These are phyloP conservation scores for Lentinus tigrinus DNA, from an alignment of 768 basidiomycete genomes.

Conservation along the genomic window DNA sequence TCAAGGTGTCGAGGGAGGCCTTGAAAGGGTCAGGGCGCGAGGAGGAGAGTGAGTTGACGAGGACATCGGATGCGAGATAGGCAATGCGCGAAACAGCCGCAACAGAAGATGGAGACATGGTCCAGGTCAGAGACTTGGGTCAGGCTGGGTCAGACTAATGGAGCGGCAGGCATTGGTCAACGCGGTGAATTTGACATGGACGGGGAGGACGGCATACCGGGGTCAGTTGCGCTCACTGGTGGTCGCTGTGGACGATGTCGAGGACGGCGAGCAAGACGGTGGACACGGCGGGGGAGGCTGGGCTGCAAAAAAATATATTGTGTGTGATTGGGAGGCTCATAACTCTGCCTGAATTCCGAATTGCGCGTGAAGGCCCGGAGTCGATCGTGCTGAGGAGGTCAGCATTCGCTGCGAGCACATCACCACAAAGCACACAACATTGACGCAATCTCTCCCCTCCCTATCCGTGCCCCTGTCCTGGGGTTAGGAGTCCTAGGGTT, in stretches of 20 bases:
- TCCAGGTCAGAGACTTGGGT: neutral
- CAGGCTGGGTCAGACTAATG: slow-evolving; percentile 4
- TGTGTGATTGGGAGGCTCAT: neutral
- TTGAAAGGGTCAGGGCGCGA: slow-evolving; percentile 44
- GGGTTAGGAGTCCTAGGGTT: slow-evolving; percentile 17
- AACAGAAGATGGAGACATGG: slow-evolving; percentile 24
- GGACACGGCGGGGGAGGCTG: neutral
- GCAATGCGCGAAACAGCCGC: slow-evolving; percentile 63
- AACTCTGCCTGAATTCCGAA: slow-evolving; percentile 7
- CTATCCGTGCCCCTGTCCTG: slow-evolving; percentile 7
- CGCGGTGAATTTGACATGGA: neutral
- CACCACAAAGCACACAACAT: slow-evolving; percentile 8
- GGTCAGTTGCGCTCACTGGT: neutral
- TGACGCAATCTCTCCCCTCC: no score
- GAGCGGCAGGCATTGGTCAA: slow-evolving; percentile 5
- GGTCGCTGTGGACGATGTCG: slow-evolving; percentile 1
- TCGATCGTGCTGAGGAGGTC: no score
- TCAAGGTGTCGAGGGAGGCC: slow-evolving; percentile 27
- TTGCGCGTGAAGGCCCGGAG: neutral
- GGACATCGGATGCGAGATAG: slow-evolving; percentile 64
- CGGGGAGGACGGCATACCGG: neutral
- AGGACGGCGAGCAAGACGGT: neutral
- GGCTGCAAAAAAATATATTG: slow-evolving; percentile 14
- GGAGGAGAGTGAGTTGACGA: slow-evolving; percentile 57
- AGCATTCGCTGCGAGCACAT: no score